Evolutionary conservation across 148 eudicot genomes (phyloP).

Genomic region (Salicornia ramosissima): DNA sequence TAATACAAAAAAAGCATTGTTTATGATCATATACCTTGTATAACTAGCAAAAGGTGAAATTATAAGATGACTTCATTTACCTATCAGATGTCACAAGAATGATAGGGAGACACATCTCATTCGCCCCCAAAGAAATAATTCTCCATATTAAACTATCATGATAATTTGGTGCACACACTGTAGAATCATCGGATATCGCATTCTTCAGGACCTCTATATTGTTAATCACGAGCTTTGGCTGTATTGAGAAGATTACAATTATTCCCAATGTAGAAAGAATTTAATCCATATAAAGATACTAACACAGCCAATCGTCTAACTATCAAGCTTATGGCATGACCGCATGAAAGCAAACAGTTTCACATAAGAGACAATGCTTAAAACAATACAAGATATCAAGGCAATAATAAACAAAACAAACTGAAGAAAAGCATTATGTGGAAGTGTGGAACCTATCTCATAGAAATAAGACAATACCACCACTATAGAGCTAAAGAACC

Average conservation of each 20-base stretch:
- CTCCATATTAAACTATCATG: constrained; percentile 96
- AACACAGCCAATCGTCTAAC: neutral
- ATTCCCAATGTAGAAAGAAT: constrained; percentile 11
- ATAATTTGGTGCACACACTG: constrained; percentile 61
- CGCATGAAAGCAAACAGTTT: neutral
- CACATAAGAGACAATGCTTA: neutral
- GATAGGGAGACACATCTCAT: constrained; percentile 85
- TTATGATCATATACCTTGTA: neutral
- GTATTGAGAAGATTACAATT: constrained; percentile 24
- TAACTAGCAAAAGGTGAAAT: neutral
- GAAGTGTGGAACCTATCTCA: neutral
- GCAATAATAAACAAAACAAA: neutral
- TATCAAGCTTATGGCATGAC: neutral
- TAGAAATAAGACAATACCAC: constrained; percentile 3
- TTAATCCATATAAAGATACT: neutral
- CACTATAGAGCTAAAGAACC: neutral
- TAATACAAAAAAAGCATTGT: neutral
- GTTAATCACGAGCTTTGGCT: constrained; percentile 96
- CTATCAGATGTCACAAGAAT: constrained; percentile 86
- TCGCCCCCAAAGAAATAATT: constrained; percentile 79
- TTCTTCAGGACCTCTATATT: constrained; percentile 77
- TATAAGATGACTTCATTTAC: constrained; percentile 33
- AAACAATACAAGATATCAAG: neutral
- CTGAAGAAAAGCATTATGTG: neutral
- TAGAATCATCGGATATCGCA: constrained; percentile 61